Evolutionary conservation across 2,329 filamentous ascomycete genomes (phyloP).

Genomic region (Nothophaeocryptopus gaeumannii): DNA sequence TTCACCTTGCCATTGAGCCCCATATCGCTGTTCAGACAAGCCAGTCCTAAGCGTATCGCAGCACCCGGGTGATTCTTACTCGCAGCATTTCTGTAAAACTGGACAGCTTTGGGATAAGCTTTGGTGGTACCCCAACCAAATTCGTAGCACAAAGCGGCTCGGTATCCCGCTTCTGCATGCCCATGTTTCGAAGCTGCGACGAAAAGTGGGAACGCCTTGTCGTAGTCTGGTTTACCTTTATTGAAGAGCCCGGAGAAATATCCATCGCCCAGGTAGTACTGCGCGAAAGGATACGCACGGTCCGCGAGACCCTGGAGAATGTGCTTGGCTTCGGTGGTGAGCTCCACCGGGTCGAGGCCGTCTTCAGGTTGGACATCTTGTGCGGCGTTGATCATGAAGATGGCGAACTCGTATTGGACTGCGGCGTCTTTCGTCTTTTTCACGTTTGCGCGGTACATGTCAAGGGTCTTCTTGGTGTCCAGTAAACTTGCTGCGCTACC

Average conservation of each 20-base stretch:
- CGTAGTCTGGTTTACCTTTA: conserved; percentile 89
- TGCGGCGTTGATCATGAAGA: conserved; percentile 88
- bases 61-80: conserved; percentile 94
- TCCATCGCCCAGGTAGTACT: conserved; percentile 95
- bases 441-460: conserved; percentile 95
- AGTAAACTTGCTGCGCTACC: conserved; percentile 89
- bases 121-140: conserved; percentile 95
- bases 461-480: conserved; percentile 86
- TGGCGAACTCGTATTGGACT: conserved; percentile 93
- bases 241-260: conserved; percentile 92
- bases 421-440: conserved; percentile 92
- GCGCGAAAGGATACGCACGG: conserved; percentile 89
- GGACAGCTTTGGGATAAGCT: conserved; percentile 85
- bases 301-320: conserved; percentile 85
- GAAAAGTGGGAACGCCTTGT: conserved; percentile 88
- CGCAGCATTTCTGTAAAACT: conserved; percentile 86
- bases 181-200: conserved; percentile 93
- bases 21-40: conserved; percentile 84
- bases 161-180: conserved; percentile 92
- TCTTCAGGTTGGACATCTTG: conserved; percentile 62
- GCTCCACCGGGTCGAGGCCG: conserved; percentile 51
- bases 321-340: conserved; percentile 81
- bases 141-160: conserved; percentile 91
- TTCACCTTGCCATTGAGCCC: conserved; percentile 62
- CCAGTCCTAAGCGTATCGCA: conserved; percentile 86